Conservation (phyloP, 2,329 filamentous ascomycete genomes). For the Biscogniauxia sp. region DNA sequence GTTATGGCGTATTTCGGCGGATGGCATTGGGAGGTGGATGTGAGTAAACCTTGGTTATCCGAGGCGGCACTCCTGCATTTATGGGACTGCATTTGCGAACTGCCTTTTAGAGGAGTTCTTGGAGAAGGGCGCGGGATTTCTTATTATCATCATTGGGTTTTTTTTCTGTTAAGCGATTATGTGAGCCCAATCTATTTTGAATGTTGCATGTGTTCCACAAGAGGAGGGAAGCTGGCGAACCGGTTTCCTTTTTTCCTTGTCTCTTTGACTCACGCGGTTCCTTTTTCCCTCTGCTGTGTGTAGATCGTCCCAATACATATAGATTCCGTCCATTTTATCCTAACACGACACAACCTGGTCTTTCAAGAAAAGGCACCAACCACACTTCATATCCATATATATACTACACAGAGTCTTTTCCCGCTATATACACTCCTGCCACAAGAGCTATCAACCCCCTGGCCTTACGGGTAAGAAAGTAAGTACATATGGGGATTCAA, state of each 20-base stretch:
- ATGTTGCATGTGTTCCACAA: background rate
- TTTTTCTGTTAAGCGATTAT: background rate
- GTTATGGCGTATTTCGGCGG: background rate
- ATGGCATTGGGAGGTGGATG: background rate
- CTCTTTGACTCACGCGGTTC: too few species aligned
- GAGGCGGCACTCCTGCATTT: background rate
- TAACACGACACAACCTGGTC: background rate
- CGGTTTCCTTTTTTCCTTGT: background rate
- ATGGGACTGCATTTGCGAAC: background rate
- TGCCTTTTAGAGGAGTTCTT: background rate
- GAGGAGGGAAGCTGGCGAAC: background rate
- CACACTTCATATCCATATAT: background rate
- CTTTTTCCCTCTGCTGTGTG: background rate
- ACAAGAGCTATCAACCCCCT: background rate
- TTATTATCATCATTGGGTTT: background rate
- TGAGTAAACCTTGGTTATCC: background rate
- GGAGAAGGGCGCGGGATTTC: background rate
- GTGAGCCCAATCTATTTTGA: background rate
- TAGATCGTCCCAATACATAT: background rate
- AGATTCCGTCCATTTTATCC: background rate
- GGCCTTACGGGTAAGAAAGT: background rate
- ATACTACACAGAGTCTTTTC: background rate
- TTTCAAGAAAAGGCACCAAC: background rate
- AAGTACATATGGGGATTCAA: too few species aligned
- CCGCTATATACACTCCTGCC: background rate